A percentile compares a stretch with the other conserved stretches of the same genome.
Conservation (phyloP, 768 basidiomycete genomes). For the Gloeophyllum trabeum region DNA sequence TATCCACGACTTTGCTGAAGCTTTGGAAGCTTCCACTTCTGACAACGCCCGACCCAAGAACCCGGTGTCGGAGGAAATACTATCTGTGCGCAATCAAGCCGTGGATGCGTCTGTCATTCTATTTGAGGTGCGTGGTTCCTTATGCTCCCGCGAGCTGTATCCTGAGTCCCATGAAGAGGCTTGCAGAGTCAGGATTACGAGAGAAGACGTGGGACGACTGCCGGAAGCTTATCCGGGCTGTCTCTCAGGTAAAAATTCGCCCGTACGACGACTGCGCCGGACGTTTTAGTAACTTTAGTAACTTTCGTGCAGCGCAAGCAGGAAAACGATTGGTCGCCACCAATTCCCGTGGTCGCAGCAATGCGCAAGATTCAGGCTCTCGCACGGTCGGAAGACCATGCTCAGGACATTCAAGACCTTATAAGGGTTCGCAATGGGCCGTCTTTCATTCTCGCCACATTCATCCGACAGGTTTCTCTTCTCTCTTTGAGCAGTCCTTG, state of each 20-base stretch:
- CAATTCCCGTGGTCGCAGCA: constrained; percentile 5
- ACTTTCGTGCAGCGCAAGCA: constrained; percentile 11
- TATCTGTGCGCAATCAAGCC: constrained; percentile 31
- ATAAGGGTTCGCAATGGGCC: constrained; percentile 23
- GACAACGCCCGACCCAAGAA: constrained; percentile 9
- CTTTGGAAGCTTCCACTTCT: constrained; percentile 26
- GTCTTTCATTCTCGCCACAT: constrained; percentile 14
- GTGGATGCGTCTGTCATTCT: constrained; percentile 37
- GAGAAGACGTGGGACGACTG: no score
- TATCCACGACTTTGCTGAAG: constrained; percentile 32
- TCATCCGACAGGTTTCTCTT: constrained; percentile 17
- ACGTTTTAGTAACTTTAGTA: no score
- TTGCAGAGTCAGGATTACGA: constrained; percentile 23
- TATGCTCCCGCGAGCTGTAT: no score
- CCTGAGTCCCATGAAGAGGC: no score
- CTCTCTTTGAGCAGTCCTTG: constrained; percentile 18
- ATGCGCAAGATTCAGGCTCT: constrained; percentile 10
- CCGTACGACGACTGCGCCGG: no score
- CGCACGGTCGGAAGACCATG: background rate
- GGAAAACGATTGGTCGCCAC: constrained; percentile 10
- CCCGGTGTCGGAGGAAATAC: constrained; percentile 17
- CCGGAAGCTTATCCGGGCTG: no score
- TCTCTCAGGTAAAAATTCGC: no score
- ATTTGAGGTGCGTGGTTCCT: constrained; percentile 27
- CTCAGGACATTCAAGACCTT: constrained; percentile 13